These are phyloP conservation scores for Globisporangium irregulare DNA, from an alignment of 352 stramenopile species.

Conservation along the genomic window DNA sequence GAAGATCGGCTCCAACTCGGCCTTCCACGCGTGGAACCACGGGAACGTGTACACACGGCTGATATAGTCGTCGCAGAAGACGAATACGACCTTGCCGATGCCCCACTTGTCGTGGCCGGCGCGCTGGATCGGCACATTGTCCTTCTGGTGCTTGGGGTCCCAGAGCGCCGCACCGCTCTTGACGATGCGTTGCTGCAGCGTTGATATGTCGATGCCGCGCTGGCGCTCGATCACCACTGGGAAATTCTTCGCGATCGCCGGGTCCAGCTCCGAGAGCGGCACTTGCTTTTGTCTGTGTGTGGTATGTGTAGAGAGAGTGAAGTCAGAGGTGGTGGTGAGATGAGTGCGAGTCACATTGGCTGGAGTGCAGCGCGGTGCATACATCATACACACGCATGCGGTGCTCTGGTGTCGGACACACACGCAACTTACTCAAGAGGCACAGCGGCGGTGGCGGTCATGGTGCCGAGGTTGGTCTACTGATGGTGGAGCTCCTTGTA, in stretches of 20 bases:
- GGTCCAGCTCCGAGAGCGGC: conserved; percentile 54
- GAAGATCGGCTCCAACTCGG: conserved; percentile 86
- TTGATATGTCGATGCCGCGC: conserved; percentile 57
- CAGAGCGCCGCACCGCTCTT: conserved; percentile 48
- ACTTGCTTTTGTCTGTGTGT: conserved; percentile 57
- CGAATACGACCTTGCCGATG: conserved; percentile 97
- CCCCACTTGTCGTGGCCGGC: conserved; percentile 97
- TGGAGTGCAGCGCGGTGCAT: no score
- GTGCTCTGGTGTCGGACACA: no score
- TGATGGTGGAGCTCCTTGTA: not conserved
- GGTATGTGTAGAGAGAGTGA: no score
- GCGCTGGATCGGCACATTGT: conserved; percentile 92
- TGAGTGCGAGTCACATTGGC: no score
- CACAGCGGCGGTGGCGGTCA: conserved; percentile 8
- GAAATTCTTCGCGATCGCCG: conserved; percentile 33
- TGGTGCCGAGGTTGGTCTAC: not conserved
- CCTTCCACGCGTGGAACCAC: conserved; percentile 88
- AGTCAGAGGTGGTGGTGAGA: no score
- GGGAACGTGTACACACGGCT: conserved; percentile 94
- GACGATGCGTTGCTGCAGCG: conserved; percentile 58
- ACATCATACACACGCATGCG: no score
- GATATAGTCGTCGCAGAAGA: conserved; percentile 99
- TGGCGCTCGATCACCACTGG: conserved; percentile 59
- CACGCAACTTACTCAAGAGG: conserved; percentile 12
- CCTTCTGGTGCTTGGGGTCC: conserved; percentile 62